Percentiles rank a stretch among this genome's conserved stretches.
phyloP scores from a whole-genome alignment of 1,139 yeast species.

The Diutina neorugosa region DNA sequence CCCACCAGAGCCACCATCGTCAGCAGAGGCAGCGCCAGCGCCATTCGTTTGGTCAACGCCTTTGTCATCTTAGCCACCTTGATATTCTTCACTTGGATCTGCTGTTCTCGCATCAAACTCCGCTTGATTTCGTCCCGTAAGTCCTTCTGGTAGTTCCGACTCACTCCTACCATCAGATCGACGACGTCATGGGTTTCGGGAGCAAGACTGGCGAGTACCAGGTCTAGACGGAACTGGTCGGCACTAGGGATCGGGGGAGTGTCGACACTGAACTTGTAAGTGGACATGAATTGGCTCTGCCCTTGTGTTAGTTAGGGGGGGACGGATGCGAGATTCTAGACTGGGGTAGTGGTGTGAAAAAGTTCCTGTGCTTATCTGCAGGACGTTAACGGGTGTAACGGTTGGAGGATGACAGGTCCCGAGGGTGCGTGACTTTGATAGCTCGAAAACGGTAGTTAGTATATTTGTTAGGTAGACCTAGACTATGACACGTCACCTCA shows the following conservation, averaged over 20 bases:
- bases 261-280: neutral
- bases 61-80: constrained; percentile 19
- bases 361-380: neutral
- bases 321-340: no score
- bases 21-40: constrained; percentile 6
- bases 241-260: constrained; percentile 19
- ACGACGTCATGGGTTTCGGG: constrained; percentile 22
- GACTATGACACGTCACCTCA: no score
- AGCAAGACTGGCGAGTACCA: constrained; percentile 21
- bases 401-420: no score
- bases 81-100: constrained; percentile 24
- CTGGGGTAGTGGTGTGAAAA: neutral
- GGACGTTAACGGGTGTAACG: neutral
- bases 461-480: no score
- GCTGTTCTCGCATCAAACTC: constrained; percentile 25
- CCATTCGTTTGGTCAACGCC: constrained; percentile 13
- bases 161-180: constrained; percentile 21
- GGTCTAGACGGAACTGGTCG: constrained; percentile 26
- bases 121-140: constrained; percentile 24
- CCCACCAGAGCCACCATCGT: neutral
- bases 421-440: no score
- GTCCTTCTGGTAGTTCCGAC: constrained; percentile 28
- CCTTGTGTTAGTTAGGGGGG: no score
- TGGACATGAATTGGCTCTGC: neutral
- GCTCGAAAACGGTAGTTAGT: no score